Evolutionary conservation across 2,329 filamentous ascomycete genomes (phyloP).

Genomic region (Byssothecium circinans): DNA sequence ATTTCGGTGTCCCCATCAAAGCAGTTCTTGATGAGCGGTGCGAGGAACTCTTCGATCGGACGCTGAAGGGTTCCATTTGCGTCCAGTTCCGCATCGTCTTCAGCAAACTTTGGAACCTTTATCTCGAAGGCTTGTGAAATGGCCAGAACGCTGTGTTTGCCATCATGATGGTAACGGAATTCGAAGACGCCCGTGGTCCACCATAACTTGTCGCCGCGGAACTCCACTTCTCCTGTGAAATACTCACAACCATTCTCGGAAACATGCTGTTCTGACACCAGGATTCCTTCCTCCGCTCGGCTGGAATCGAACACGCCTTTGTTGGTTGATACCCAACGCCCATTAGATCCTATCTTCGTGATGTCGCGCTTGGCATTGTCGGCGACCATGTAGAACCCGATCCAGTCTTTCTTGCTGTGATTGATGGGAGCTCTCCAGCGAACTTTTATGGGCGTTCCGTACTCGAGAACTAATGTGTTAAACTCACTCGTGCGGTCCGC

Average conservation of each 20-base stretch:
- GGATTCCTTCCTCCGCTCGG: slow-evolving; percentile 74
- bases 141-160: slow-evolving; percentile 89
- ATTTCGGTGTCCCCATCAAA: slow-evolving; percentile 90
- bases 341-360: slow-evolving; percentile 81
- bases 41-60: slow-evolving; percentile 73
- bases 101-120: slow-evolving; percentile 77
- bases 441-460: slow-evolving; percentile 85
- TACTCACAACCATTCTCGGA: slow-evolving; percentile 57
- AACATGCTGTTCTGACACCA: slow-evolving; percentile 66
- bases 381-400: slow-evolving; percentile 93
- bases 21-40: slow-evolving; percentile 87
- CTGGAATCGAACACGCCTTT: slow-evolving; percentile 74
- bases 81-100: slow-evolving; percentile 65
- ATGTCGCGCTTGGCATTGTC: slow-evolving; percentile 86
- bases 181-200: slow-evolving; percentile 97
- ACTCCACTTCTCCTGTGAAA: slow-evolving; percentile 79
- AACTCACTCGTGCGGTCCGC: slow-evolving; percentile 62
- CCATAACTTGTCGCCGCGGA: slow-evolving; percentile 91
- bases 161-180: slow-evolving; percentile 94
- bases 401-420: slow-evolving; percentile 91
- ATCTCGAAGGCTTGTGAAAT: slow-evolving; percentile 94
- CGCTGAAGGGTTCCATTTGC: slow-evolving; percentile 63
- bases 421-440: slow-evolving; percentile 87
- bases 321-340: slow-evolving; percentile 85
- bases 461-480: slow-evolving; percentile 79